Percentiles rank a stretch among this genome's conserved stretches.
These are phyloP conservation scores for Globisporangium alternatum DNA, from an alignment of 352 stramenopile genomes.

Conservation along the genomic window DNA sequence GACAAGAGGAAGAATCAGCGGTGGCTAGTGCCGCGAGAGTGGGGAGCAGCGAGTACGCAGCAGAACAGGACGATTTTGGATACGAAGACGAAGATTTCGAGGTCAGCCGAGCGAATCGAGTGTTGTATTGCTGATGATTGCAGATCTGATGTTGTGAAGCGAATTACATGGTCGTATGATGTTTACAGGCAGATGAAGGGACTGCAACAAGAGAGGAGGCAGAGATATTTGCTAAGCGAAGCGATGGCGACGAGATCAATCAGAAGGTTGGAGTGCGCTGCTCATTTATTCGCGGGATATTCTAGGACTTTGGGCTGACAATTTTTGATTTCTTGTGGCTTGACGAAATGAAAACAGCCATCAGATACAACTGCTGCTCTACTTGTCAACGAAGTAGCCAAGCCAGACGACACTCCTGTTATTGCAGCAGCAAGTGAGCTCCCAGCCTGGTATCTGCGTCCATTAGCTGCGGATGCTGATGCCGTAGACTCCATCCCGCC, in stretches of 20 bases:
- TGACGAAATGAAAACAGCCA: neutral
- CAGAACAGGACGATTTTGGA: slow-evolving; percentile 43
- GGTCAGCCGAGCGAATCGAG: slow-evolving; percentile 9
- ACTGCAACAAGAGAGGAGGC: neutral
- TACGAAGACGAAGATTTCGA: slow-evolving; percentile 83
- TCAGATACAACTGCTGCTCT: neutral
- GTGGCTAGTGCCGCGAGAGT: neutral
- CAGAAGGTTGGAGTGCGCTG: neutral
- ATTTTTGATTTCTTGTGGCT: neutral
- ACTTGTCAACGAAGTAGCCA: no score
- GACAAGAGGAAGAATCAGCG: slow-evolving; percentile 7
- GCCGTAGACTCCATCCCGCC: neutral
- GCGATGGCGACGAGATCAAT: neutral
- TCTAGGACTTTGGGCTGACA: neutral
- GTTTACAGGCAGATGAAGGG: slow-evolving; percentile 3
- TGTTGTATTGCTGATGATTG: neutral
- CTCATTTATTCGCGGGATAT: neutral
- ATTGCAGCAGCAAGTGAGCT: slow-evolving; percentile 2
- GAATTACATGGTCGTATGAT: neutral
- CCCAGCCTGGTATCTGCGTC: slow-evolving; percentile 10
- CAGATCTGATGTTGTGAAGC: neutral
- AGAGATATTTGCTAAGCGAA: neutral
- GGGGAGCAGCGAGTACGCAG: neutral
- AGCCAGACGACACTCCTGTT: neutral
- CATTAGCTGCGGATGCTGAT: neutral